Evolutionary conservation across 2,329 filamentous ascomycete genomes (phyloP), one percentile per base, ranked within the genome.

Genomic region (Colletotrichum plurivorum): DNA sequence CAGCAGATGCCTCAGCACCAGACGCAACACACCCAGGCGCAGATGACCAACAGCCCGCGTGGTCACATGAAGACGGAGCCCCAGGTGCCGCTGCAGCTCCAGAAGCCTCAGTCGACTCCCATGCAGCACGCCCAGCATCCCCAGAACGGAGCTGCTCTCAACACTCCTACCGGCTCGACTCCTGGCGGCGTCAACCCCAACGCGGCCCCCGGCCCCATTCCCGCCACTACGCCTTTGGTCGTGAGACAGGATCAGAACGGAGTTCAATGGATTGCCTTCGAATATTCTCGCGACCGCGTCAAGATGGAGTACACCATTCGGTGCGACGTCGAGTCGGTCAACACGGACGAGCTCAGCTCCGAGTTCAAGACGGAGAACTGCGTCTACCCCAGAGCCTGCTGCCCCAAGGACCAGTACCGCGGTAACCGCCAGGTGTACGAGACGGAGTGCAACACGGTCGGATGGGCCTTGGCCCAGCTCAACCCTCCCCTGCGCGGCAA

Each of bases 301-400:
- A 99, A 99, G 89, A 97, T 98, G 94, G 95, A 98, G 81, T 99
- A 99, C 83, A 98, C 95, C 1, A 99, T 99, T 76, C 92, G 96
- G 60, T 98, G 96, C 79, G 96, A 98, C 75, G 96, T 98, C 20
- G 96, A 98, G 83, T 98, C 95, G 0, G 94, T 99, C 71, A 94
- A 95, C 77, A 94, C 95, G 52, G 94, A 98, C 64, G 91, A 91
- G 71, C 87, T 99, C 18, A 89, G 89, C 52, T 85, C 89, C 72
- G 95, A 98, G 73, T 98, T 98, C 88, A 98, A 97, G 85, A 94
- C 94, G 9, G 95, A 98, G 79, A 99, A 99, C 83, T 98, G 96
- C 79, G 96, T 99, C 15, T 99, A 98, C 78, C 96, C 96, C 3
- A 90, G 96, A 69, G 96, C 96, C 4, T 98, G 95, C 85, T 97